phyloP scores from a whole-genome alignment of 2,329 filamentous ascomycete species.

The Didymella segeticola region DNA sequence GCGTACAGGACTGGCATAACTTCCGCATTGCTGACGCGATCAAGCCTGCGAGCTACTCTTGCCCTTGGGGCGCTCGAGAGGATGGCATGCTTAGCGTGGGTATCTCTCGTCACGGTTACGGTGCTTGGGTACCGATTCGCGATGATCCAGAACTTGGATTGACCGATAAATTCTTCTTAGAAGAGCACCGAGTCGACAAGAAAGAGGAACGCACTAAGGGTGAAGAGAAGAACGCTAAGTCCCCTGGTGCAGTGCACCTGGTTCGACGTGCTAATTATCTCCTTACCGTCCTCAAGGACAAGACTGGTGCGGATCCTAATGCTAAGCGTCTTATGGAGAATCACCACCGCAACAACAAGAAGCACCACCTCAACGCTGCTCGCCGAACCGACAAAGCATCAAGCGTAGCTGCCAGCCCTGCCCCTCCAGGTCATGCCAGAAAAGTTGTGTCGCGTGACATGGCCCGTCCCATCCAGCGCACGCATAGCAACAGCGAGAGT shows the following conservation, averaged over 20 bases:
- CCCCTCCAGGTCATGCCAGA: conserved; percentile 55
- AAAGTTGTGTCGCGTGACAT: conserved; percentile 45
- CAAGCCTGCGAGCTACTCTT: conserved; percentile 90
- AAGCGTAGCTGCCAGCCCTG: conserved; percentile 75
- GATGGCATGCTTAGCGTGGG: conserved; percentile 97
- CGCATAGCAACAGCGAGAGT: conserved; percentile 47
- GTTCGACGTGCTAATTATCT: conserved; percentile 95
- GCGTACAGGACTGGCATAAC: conserved; percentile 70
- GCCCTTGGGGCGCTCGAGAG: conserved; percentile 89
- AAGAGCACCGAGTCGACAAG: conserved; percentile 97
- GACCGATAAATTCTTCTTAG: conserved; percentile 89
- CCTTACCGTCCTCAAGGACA: conserved; percentile 90
- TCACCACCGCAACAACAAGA: conserved; percentile 94
- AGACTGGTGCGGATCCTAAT: conserved; percentile 73
- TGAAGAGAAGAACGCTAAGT: conserved; percentile 76
- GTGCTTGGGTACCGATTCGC: conserved; percentile 92
- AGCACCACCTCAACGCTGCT: conserved; percentile 63
- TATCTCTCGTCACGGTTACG: conserved; percentile 91
- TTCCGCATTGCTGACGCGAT: conserved; percentile 92
- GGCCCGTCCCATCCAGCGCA: conserved; percentile 46
- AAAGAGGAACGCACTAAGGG: conserved; percentile 87
- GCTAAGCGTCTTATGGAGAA: conserved; percentile 86
- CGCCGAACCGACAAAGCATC: conserved; percentile 63
- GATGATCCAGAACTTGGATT: conserved; percentile 89
- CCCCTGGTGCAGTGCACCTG: conserved; percentile 95